A percentile compares a stretch with the other conserved stretches of the same genome.
These are phyloP conservation scores for Glycine latifolia DNA, from an alignment of 306 rosid genomes.

Conservation along the genomic window DNA sequence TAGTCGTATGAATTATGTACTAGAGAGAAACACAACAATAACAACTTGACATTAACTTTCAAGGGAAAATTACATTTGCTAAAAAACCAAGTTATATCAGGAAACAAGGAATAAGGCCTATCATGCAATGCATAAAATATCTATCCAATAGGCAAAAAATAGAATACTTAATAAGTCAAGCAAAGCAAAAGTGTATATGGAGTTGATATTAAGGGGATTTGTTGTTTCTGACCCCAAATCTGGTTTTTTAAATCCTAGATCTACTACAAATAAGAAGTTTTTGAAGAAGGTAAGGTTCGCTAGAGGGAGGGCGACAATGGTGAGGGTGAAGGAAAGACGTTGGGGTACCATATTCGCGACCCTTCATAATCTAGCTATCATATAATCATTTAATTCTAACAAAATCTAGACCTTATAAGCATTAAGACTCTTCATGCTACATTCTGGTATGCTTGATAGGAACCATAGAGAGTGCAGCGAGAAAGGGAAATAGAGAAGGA, in stretches of 20 bases:
- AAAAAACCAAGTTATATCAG: conserved; percentile 16
- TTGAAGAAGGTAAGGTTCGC: no score
- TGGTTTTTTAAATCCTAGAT: no score
- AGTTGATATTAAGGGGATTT: neutral
- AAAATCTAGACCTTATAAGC: conserved; percentile 81
- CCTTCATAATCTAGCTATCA: neutral
- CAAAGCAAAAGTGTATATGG: conserved; percentile 18
- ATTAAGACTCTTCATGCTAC: conserved; percentile 92
- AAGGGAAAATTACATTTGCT: conserved; percentile 5
- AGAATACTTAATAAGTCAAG: conserved; percentile 35
- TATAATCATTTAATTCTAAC: conserved; percentile 18
- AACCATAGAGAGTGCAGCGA: no score
- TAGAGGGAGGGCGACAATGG: no score
- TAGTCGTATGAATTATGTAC: neutral
- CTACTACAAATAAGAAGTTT: no score
- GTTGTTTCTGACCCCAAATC: no score
- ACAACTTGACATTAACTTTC: conserved; percentile 26
- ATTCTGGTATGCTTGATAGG: conserved; percentile 68
- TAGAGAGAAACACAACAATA: neutral
- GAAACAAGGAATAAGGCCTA: conserved; percentile 40
- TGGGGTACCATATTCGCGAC: no score
- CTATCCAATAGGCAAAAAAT: neutral
- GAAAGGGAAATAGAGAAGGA: no score
- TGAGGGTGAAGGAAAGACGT: no score
- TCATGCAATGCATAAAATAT: conserved; percentile 30